phyloP scores from a whole-genome alignment of 2,329 filamentous ascomycete species.

The Mariannaea elegans region DNA sequence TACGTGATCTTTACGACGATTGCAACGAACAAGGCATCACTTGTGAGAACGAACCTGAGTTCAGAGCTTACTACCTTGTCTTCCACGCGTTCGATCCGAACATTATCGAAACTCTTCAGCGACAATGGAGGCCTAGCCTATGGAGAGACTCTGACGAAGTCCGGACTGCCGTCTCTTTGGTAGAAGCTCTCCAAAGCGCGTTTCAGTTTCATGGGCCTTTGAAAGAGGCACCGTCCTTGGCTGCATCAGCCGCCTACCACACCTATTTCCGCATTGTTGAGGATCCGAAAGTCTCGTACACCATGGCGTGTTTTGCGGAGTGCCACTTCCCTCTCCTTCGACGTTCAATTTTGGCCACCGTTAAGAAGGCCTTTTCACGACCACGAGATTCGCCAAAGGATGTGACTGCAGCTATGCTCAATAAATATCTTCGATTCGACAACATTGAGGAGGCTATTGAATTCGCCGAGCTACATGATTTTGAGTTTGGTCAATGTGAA shows the following conservation, averaged over 20 bases:
- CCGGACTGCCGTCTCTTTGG: conserved; percentile 68
- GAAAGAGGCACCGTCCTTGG: conserved; percentile 57
- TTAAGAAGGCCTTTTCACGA: conserved; percentile 64
- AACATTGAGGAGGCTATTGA: conserved; percentile 71
- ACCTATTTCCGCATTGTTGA: conserved; percentile 70
- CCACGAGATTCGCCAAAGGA: conserved; percentile 67
- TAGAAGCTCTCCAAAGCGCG: conserved; percentile 68
- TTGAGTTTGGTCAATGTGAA: conserved; percentile 57
- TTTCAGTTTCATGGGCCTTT: conserved; percentile 66
- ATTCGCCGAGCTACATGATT: conserved; percentile 67
- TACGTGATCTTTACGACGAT: conserved; percentile 73
- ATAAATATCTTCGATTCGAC: conserved; percentile 71
- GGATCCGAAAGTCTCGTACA: conserved; percentile 67
- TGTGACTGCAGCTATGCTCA: conserved; percentile 65
- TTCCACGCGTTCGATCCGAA: conserved; percentile 68
- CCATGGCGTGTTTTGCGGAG: conserved; percentile 75
- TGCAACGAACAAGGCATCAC: conserved; percentile 65
- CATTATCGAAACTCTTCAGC: conserved; percentile 62
- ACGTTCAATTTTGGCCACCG: conserved; percentile 63
- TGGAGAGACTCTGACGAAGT: conserved; percentile 66
- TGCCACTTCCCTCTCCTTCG: conserved; percentile 72
- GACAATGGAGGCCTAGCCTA: conserved; percentile 63
- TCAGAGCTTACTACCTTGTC: conserved; percentile 71
- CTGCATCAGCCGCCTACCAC: conserved; percentile 59
- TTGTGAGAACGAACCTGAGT: conserved; percentile 72